These are phyloP conservation scores for Haematococcus lacustris DNA, from an alignment of 139 green algal species.

Conservation along the genomic window DNA sequence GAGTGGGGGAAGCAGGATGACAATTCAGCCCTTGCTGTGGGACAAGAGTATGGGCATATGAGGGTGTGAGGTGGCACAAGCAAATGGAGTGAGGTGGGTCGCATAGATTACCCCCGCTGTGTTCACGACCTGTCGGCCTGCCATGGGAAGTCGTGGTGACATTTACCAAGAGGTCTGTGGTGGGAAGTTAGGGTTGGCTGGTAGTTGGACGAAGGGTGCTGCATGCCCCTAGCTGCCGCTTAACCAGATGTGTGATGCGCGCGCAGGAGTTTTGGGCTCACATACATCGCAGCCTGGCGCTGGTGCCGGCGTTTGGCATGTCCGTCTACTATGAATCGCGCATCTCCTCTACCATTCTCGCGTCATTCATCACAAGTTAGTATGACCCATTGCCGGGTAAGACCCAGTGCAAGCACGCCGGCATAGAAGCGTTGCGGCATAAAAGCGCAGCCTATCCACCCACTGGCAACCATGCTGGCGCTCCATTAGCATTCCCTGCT, in stretches of 20 bases:
- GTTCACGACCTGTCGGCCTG: no score
- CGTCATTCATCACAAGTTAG: constrained; percentile 3
- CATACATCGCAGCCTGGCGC: constrained; percentile 18
- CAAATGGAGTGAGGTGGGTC: no score
- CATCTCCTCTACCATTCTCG: constrained; percentile 22
- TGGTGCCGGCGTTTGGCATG: constrained; percentile 34
- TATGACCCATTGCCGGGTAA: no score
- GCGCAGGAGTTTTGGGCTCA: constrained; percentile 23
- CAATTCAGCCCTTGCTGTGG: background rate
- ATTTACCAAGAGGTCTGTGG: background rate
- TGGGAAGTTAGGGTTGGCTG: background rate
- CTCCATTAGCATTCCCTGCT: no score
- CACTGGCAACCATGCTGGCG: no score
- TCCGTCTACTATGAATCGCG: constrained; percentile 28
- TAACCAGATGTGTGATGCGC: background rate
- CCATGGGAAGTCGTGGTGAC: background rate
- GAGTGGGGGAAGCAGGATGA: background rate
- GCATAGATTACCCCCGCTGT: no score
- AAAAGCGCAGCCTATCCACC: no score
- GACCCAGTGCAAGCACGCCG: no score
- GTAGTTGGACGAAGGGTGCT: background rate
- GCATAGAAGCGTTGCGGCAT: no score
- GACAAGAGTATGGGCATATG: background rate
- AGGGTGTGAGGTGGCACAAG: background rate
- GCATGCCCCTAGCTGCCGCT: background rate